Percentiles rank a stretch among this genome's conserved stretches.
Conservation (phyloP, 352 stramenopile genomes). For the Sclerospora graminicola region DNA sequence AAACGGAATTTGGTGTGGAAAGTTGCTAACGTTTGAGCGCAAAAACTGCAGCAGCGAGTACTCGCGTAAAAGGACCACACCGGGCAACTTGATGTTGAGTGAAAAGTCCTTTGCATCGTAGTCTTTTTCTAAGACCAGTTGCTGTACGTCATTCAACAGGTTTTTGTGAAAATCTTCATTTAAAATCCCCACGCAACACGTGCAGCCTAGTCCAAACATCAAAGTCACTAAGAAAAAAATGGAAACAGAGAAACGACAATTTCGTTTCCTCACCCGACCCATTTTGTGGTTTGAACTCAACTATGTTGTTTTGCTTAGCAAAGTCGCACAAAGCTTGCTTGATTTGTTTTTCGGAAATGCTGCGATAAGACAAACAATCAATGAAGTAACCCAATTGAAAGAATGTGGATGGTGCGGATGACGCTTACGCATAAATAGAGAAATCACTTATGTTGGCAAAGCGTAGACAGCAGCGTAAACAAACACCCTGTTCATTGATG, state of each 20-base stretch:
- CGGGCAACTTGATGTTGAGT: constrained; percentile 76
- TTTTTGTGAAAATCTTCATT: constrained; percentile 32
- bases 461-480: constrained; percentile 58
- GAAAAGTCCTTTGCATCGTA: constrained; percentile 66
- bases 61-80: constrained; percentile 65
- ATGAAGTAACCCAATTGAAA: not conserved
- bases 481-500: constrained; percentile 25
- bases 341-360: constrained; percentile 24
- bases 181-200: constrained; percentile 61
- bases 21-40: constrained; percentile 22
- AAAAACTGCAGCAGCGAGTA: constrained; percentile 63
- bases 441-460: constrained; percentile 37
- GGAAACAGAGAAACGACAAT: not conserved
- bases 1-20: constrained; percentile 25
- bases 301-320: constrained; percentile 10
- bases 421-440: constrained; percentile 44
- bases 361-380: constrained; percentile 1
- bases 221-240: not conserved
- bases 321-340: constrained; percentile 14
- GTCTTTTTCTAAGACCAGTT: constrained; percentile 22
- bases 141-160: constrained; percentile 30
- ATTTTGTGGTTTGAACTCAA: constrained; percentile 10
- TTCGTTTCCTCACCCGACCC: constrained; percentile 7
- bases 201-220: constrained; percentile 30
- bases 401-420: not conserved